phyloP scores from a whole-genome alignment of 129 eudicot genomes.

The Tagetes erecta region DNA sequence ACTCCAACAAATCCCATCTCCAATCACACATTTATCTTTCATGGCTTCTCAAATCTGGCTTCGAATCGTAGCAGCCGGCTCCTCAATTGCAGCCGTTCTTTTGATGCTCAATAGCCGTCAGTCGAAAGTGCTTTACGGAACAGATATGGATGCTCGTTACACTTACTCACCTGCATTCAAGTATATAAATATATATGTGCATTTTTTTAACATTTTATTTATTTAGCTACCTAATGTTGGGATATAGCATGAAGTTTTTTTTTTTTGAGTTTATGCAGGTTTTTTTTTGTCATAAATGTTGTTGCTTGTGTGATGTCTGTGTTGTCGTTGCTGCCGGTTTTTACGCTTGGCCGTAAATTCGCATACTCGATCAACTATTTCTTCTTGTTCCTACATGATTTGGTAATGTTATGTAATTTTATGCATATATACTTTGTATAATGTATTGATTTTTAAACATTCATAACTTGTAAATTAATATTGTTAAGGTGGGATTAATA shows the following conservation, averaged over 20 bases:
- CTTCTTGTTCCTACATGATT: slow-evolving; percentile 73
- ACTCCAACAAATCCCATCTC: slow-evolving; percentile 30
- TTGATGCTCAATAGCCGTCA: slow-evolving; percentile 52
- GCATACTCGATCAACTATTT: slow-evolving; percentile 34
- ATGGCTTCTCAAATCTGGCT: slow-evolving; percentile 47
- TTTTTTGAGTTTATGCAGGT: slow-evolving; percentile 40
- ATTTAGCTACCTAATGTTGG: too few relatives aligned
- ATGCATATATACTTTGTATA: too few relatives aligned
- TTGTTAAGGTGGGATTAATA: too few relatives aligned
- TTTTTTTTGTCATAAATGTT: slow-evolving; percentile 43
- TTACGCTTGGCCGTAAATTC: slow-evolving; percentile 35
- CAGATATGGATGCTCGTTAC: slow-evolving; percentile 55
- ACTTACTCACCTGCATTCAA: slow-evolving; percentile 68
- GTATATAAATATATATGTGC: slow-evolving; percentile 21
- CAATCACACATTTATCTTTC: slow-evolving; percentile 28
- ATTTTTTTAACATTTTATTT: background rate
- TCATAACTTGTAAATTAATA: too few relatives aligned
- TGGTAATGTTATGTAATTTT: slow-evolving; percentile 45
- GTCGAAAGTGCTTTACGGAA: slow-evolving; percentile 44
- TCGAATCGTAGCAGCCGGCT: slow-evolving; percentile 41
- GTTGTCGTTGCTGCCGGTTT: slow-evolving; percentile 40
- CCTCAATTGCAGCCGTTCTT: slow-evolving; percentile 51
- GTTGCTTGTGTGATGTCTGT: slow-evolving; percentile 41
- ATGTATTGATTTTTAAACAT: background rate
- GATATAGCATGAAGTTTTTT: background rate